Conservation (phyloP, 768 basidiomycete species). For the Fistulinella prunicolor region DNA sequence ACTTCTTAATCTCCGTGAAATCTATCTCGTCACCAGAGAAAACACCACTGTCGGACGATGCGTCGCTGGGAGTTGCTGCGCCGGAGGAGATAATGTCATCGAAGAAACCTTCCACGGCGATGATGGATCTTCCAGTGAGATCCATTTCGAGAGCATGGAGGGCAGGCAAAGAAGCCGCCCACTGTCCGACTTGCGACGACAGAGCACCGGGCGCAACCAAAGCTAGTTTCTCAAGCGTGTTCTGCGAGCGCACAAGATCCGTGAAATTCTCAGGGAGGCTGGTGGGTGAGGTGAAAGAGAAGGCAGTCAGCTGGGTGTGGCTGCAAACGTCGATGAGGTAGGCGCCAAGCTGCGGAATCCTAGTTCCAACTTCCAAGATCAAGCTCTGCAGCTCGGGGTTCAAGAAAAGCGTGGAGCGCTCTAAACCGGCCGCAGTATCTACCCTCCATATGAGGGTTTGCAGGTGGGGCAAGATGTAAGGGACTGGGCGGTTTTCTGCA, state of each 20-base stretch:
- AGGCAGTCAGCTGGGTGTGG: conserved; percentile 59
- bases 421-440: conserved; percentile 62
- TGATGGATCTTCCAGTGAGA: conserved; percentile 61
- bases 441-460: conserved; percentile 70
- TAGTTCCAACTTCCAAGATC: conserved; percentile 58
- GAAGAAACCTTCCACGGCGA: conserved; percentile 80
- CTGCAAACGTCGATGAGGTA: conserved; percentile 65
- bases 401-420: conserved; percentile 63
- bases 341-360: conserved; percentile 54
- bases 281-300: conserved; percentile 68
- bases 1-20: conserved; percentile 72
- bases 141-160: conserved; percentile 69
- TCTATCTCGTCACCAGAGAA: conserved; percentile 78
- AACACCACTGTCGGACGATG: conserved; percentile 72
- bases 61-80: conserved; percentile 65
- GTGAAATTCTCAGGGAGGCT: conserved; percentile 71
- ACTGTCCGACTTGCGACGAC: conserved; percentile 65
- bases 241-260: conserved; percentile 58
- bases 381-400: conserved; percentile 59
- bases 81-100: conserved; percentile 67
- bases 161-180: conserved; percentile 62
- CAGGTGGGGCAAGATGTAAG: conserved; percentile 68
- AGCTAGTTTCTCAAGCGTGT: conserved; percentile 55
- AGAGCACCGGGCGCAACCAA: conserved; percentile 76
- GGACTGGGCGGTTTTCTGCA: conserved; percentile 58